phyloP scores from a whole-genome alignment of 805 yeast species.

The Kodamaea jinghongensis region DNA sequence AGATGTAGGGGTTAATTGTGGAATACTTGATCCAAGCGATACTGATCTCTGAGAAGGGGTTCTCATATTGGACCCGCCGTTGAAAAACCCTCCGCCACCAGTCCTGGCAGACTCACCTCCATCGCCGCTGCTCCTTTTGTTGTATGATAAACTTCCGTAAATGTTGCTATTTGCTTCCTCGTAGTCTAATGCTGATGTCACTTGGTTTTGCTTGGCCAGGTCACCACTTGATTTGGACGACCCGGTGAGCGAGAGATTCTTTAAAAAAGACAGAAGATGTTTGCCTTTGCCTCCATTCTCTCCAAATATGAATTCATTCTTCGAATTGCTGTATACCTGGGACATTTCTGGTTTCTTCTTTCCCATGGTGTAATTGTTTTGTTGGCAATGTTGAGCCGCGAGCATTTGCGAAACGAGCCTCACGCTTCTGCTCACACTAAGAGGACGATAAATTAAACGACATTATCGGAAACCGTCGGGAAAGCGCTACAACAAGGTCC shows the following conservation, averaged over 20 bases:
- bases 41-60: constrained; percentile 16
- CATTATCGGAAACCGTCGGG: too few species aligned
- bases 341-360: constrained; percentile 45
- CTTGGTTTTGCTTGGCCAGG: constrained; percentile 5
- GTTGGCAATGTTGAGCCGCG: background rate
- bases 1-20: constrained; percentile 10
- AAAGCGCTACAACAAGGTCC: too few species aligned
- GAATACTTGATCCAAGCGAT: constrained; percentile 18
- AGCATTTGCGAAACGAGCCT: too few species aligned
- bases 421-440: background rate
- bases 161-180: constrained; percentile 35
- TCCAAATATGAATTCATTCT: constrained; percentile 62
- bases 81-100: constrained; percentile 2
- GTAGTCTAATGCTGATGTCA: constrained; percentile 11
- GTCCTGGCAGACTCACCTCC: background rate
- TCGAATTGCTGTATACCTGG: constrained; percentile 35
- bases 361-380: constrained; percentile 27
- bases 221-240: constrained; percentile 10
- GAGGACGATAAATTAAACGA: too few species aligned
- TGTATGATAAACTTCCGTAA: constrained; percentile 35
- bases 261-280: constrained; percentile 50
- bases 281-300: constrained; percentile 70
- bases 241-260: constrained; percentile 41
- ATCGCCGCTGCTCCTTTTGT: constrained; percentile 9
- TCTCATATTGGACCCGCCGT: constrained; percentile 15